Conservation (phyloP, 2,329 filamentous ascomycete genomes). For the Phoma sp. region DNA sequence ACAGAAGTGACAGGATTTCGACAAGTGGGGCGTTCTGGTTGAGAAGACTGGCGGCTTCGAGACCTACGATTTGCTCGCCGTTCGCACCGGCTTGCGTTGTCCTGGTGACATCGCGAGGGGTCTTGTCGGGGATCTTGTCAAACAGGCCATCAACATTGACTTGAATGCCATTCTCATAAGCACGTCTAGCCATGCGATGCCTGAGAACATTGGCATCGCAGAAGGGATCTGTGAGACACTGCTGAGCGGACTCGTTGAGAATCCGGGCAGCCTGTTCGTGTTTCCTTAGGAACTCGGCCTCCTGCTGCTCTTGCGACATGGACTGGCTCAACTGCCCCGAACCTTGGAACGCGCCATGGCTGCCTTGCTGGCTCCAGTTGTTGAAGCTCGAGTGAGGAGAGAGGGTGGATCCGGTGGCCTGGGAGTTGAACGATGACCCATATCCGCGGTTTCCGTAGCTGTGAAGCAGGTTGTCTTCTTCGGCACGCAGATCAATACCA, state of each 20-base stretch:
- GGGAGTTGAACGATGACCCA: conserved; percentile 55
- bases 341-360: conserved; percentile 50
- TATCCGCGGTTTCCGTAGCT: conserved; percentile 63
- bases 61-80: conserved; percentile 66
- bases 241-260: conserved; percentile 66
- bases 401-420: conserved; percentile 42
- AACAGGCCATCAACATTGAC: conserved; percentile 66
- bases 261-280: conserved; percentile 71
- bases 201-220: conserved; percentile 68
- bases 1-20: conserved; percentile 83
- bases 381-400: conserved; percentile 57
- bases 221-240: conserved; percentile 78
- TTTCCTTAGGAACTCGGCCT: conserved; percentile 69
- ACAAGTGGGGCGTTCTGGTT: conserved; percentile 74
- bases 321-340: conserved; percentile 59
- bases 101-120: conserved; percentile 38
- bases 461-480: conserved; percentile 81
- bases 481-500: conserved; percentile 85
- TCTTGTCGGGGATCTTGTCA: conserved; percentile 48
- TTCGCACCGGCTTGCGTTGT: conserved; percentile 64
- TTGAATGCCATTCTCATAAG: conserved; percentile 65
- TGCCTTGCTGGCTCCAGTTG: conserved; percentile 51
- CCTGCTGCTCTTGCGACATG: conserved; percentile 69
- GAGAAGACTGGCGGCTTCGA: conserved; percentile 66
- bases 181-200: conserved; percentile 63